A percentile compares a stretch with the other conserved stretches of the same genome.
Evolutionary conservation across 345 rosid genomes (phyloP).

Genomic region (Lepidium didymum): DNA sequence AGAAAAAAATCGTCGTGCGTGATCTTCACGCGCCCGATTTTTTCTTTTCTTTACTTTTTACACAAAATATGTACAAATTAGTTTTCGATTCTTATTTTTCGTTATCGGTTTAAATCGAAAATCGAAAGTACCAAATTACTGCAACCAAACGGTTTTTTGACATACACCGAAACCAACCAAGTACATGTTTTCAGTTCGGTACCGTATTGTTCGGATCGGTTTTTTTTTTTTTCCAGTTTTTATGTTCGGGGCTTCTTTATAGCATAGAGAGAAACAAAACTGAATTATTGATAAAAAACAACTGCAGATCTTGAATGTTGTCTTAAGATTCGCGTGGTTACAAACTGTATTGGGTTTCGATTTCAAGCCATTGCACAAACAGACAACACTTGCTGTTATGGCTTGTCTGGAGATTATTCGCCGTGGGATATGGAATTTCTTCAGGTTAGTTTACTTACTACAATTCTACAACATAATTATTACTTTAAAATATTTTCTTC

Average conservation of each 20-base stretch:
- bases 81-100: too few species aligned
- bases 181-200: too few species aligned
- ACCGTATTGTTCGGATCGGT: too few species aligned
- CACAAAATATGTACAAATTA: too few species aligned
- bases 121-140: too few species aligned
- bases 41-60: too few species aligned
- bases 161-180: too few species aligned
- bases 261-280: background rate
- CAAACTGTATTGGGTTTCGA: constrained; percentile 44
- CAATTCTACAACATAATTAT: background rate
- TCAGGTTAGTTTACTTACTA: constrained; percentile 35
- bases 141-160: too few species aligned
- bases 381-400: constrained; percentile 28
- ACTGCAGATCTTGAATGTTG: constrained; percentile 39
- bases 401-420: constrained; percentile 56
- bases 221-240: too few species aligned
- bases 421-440: constrained; percentile 68
- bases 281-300: background rate
- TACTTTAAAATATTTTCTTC: background rate
- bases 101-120: too few species aligned
- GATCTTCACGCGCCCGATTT: too few species aligned
- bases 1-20: too few species aligned
- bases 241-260: background rate
- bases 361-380: constrained; percentile 24
- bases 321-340: constrained; percentile 58